phyloP scores from a whole-genome alignment of 805 yeast genomes.

The Ogataea populi-albae region DNA sequence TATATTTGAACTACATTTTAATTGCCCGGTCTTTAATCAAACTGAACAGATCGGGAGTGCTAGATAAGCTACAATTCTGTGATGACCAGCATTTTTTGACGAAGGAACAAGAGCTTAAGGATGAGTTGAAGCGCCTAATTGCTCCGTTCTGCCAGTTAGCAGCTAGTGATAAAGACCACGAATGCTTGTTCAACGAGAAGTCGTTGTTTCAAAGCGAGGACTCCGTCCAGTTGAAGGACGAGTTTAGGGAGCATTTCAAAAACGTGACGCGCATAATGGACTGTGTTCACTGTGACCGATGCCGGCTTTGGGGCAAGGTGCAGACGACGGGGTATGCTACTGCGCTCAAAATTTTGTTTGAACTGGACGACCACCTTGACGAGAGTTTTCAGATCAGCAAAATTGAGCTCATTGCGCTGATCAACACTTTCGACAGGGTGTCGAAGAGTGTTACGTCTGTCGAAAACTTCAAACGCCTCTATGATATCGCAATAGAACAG shows the following conservation, averaged over 20 bases:
- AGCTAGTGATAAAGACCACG: constrained; percentile 14
- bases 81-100: constrained; percentile 26
- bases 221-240: constrained; percentile 66
- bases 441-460: constrained; percentile 81
- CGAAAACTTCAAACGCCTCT: constrained; percentile 62
- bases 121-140: constrained; percentile 32
- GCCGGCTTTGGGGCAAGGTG: constrained; percentile 96
- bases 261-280: constrained; percentile 94
- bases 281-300: constrained; percentile 97
- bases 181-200: constrained; percentile 43
- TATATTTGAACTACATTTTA: constrained; percentile 89
- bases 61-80: constrained; percentile 28
- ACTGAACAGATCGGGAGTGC: constrained; percentile 31
- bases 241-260: constrained; percentile 79
- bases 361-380: constrained; percentile 48
- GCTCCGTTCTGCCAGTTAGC: constrained; percentile 28
- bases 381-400: constrained; percentile 46
- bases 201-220: constrained; percentile 44
- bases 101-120: constrained; percentile 28
- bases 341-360: constrained; percentile 86
- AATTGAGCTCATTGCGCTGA: constrained; percentile 82
- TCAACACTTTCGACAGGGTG: constrained; percentile 90
- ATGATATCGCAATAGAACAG: constrained; percentile 32
- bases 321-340: constrained; percentile 98
- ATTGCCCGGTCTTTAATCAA: constrained; percentile 79